These are phyloP conservation scores for Daedaleopsis sinensis DNA, from an alignment of 768 basidiomycete genomes.

Conservation along the genomic window DNA sequence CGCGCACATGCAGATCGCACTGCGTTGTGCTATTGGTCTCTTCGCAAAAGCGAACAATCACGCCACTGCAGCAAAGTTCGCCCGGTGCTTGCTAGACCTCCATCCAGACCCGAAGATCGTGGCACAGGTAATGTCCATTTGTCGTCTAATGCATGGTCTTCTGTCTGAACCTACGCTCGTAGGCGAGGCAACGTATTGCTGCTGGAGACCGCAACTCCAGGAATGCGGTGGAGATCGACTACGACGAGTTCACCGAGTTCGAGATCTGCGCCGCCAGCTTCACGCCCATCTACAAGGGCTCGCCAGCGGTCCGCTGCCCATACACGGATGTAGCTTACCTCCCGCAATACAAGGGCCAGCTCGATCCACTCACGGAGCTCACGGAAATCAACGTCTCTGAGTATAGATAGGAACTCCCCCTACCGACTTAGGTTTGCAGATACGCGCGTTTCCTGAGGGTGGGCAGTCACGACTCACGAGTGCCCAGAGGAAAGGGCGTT, in stretches of 20 bases:
- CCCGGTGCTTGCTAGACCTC: constrained; percentile 83
- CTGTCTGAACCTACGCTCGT: constrained; percentile 4
- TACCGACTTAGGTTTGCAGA: too few species aligned
- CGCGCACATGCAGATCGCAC: constrained; percentile 86
- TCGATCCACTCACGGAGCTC: constrained; percentile 74
- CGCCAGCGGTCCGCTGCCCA: constrained; percentile 80
- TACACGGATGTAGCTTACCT: constrained; percentile 90
- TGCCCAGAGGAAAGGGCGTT: background rate
- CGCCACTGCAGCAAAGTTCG: constrained; percentile 92
- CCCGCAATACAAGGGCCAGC: constrained; percentile 80
- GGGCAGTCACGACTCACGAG: background rate
- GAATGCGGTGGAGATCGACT: constrained; percentile 89
- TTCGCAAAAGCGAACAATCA: constrained; percentile 94
- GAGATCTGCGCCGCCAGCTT: constrained; percentile 91
- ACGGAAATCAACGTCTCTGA: constrained; percentile 81
- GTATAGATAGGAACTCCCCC: too few species aligned
- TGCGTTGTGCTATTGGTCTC: constrained; percentile 87
- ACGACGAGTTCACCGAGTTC: constrained; percentile 94
- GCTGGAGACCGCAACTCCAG: constrained; percentile 95
- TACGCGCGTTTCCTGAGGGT: too few species aligned
- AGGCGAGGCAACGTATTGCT: constrained; percentile 92
- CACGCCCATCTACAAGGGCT: constrained; percentile 93
- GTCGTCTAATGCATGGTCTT: constrained; percentile 1
- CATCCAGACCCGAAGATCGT: constrained; percentile 88
- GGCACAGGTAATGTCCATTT: constrained; percentile 57